Conservation (phyloP, 768 basidiomycete genomes). For the Solioccasus polychromus region DNA sequence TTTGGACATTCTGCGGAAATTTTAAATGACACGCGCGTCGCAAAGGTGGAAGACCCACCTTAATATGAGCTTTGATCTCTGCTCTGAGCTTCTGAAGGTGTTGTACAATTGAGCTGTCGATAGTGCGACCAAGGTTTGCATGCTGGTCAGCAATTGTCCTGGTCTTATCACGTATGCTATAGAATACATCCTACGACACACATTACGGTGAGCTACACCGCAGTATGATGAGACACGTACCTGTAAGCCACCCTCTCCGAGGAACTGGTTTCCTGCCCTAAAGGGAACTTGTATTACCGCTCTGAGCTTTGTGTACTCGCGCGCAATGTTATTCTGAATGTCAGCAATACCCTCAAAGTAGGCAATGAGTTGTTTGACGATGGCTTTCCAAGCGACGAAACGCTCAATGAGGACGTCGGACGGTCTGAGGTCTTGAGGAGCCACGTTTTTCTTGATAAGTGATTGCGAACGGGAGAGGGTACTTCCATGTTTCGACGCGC, state of each 20-base stretch:
- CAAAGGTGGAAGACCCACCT: constrained; percentile 42
- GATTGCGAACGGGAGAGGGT: constrained; percentile 78
- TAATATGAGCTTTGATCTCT: constrained; percentile 98
- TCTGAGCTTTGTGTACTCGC: constrained; percentile 89
- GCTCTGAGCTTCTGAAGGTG: constrained; percentile 92
- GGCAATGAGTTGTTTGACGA: constrained; percentile 92
- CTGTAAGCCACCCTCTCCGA: constrained; percentile 96
- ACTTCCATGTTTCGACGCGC: constrained; percentile 61
- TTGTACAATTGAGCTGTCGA: constrained; percentile 96
- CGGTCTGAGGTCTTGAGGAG: constrained; percentile 84
- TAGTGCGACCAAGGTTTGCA: constrained; percentile 91
- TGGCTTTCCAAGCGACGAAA: constrained; percentile 92
- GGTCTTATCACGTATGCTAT: constrained; percentile 89
- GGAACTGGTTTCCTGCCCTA: constrained; percentile 91
- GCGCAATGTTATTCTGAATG: constrained; percentile 92
- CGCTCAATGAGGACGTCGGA: constrained; percentile 97
- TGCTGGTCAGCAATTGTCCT: constrained; percentile 93
- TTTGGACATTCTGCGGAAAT: constrained; percentile 76
- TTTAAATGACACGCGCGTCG: background rate
- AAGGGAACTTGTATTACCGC: constrained; percentile 98
- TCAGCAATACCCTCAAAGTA: constrained; percentile 72
- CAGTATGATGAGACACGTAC: constrained; percentile 33
- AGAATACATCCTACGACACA: constrained; percentile 76
- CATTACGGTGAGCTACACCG: background rate
- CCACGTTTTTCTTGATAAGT: constrained; percentile 92